Evolutionary conservation across 2,329 filamentous ascomycete genomes (phyloP).

Genomic region (Bipolaris bicolor): DNA sequence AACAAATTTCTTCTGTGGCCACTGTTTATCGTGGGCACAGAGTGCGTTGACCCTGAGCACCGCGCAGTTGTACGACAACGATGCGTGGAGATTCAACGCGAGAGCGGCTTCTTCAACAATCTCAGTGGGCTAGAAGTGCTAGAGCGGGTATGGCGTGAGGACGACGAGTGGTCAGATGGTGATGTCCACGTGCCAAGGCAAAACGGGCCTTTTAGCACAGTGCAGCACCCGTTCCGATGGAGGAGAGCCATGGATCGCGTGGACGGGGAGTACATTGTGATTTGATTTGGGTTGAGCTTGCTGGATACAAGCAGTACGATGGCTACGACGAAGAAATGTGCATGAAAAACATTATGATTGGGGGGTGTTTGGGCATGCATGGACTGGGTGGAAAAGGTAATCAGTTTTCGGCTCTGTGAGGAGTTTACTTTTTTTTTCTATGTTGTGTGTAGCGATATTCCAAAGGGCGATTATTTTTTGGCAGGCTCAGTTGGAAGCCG

Average conservation of each 20-base stretch:
- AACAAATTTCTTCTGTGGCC: slow-evolving; percentile 95
- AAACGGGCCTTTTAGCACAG: slow-evolving; percentile 32
- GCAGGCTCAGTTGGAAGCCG: neutral
- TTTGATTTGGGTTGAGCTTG: slow-evolving; percentile 44
- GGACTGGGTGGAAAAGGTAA: slow-evolving; percentile 9
- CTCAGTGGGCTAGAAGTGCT: slow-evolving; percentile 82
- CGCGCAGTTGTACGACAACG: slow-evolving; percentile 79
- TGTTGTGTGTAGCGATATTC: slow-evolving; percentile 9
- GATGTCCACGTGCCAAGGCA: slow-evolving; percentile 27
- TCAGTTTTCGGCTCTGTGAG: slow-evolving; percentile 1
- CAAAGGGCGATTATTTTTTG: neutral
- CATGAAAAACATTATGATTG: slow-evolving; percentile 16
- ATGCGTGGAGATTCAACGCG: slow-evolving; percentile 83
- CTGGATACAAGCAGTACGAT: slow-evolving; percentile 22
- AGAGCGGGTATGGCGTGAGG: slow-evolving; percentile 79
- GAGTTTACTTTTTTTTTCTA: slow-evolving; percentile 11
- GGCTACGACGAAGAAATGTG: slow-evolving; percentile 5
- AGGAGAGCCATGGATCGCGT: slow-evolving; percentile 58
- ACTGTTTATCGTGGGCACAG: slow-evolving; percentile 85
- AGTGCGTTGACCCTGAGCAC: slow-evolving; percentile 82
- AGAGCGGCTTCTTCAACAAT: slow-evolving; percentile 94
- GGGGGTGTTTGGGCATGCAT: slow-evolving; percentile 12
- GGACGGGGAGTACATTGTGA: slow-evolving; percentile 60
- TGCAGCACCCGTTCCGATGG: slow-evolving; percentile 54
- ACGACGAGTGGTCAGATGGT: slow-evolving; percentile 47